These are phyloP conservation scores for Mucor irregularis DNA, from an alignment of 371 early-diverging fungal genomes.

Conservation along the genomic window DNA sequence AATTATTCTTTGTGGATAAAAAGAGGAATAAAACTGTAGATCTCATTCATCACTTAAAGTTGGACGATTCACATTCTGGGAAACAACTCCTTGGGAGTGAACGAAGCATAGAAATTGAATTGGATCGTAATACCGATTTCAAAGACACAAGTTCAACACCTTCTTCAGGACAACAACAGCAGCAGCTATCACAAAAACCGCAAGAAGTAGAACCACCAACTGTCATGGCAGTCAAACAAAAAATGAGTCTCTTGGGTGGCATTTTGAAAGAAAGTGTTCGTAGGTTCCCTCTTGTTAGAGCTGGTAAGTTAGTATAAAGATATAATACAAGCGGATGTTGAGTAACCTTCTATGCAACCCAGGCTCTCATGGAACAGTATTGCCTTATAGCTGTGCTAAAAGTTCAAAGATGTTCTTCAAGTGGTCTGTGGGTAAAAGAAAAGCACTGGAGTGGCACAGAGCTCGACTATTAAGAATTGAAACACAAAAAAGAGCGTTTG, in stretches of 20 bases:
- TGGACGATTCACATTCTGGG: conserved; percentile 76
- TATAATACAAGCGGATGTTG: not conserved
- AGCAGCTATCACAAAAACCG: not conserved
- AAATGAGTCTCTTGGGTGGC: conserved; percentile 33
- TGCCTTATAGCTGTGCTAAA: conserved; percentile 39
- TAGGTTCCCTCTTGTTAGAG: conserved; percentile 33
- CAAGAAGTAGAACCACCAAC: not conserved
- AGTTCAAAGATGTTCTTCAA: conserved; percentile 29
- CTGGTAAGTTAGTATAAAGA: conserved; percentile 34
- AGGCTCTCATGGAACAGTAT: conserved; percentile 18
- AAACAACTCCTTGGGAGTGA: conserved; percentile 74
- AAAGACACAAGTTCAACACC: conserved; percentile 26
- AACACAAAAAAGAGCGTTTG: conserved; percentile 33
- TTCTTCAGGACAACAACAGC: not conserved
- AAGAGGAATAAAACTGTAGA: conserved; percentile 82
- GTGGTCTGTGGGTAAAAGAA: conserved; percentile 41
- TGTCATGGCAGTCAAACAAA: conserved; percentile 30
- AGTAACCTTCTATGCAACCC: not conserved
- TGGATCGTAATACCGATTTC: conserved; percentile 83
- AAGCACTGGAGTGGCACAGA: conserved; percentile 52
- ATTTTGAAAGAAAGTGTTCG: conserved; percentile 33
- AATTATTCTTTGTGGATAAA: conserved; percentile 78
- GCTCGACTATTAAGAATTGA: conserved; percentile 35
- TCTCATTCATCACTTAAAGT: conserved; percentile 78
- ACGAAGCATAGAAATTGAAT: conserved; percentile 74